Evolutionary conservation across 2,329 filamentous ascomycete species (phyloP), one percentile per base, ranked within the genome.

Genomic region (Verticillium tricorpus): DNA sequence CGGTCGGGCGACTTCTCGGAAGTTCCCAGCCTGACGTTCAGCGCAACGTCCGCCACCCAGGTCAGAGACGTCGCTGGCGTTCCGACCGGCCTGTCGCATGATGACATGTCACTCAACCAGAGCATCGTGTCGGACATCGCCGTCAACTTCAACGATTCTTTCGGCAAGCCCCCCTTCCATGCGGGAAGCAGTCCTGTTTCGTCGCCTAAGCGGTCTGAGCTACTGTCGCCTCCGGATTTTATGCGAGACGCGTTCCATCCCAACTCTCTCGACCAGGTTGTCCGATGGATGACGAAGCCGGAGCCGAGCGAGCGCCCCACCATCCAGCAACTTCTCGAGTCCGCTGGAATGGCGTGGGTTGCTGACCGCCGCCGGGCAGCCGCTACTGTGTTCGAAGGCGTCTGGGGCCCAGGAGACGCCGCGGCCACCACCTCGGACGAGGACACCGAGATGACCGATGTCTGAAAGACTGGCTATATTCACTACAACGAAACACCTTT

Each of bases 381-480:
- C 55, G 95, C 95, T n/a, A 97, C 93, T 0, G 88, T 99, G 60
- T 99, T 91, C 69, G 95, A 99, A 77, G 95, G 95, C 65, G 95
- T 92, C 73, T 99, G 93, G 90, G 95, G 95, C 4, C 94, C 94
- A 35, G 88, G 79, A n/a, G 81, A 84, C 19, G 31, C 14, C 59
- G 74, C 81, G 58, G 71, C 78, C 35, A 73, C 76, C 22, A 74
- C 74, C 6, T 73, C 71, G 5, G 73, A 71, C 31, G 65, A 73
- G 40, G 84, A 87, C 65, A 84, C 82, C 5, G 84, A 85, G 70
- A 87, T 87, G 85, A 85, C 77, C 17, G 85, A 85, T 67, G 82
- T 83, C 60, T 86, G 76, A 75, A 64, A 28, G 31, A 31, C 39
- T 22, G 19, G 19, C 45, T n/a, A 50, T 50, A 19, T 50, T 50